Evolutionary conservation across 2,329 filamentous ascomycete species (phyloP), one percentile per base, ranked within the genome.

Genomic region (Trichoderma sp.): DNA sequence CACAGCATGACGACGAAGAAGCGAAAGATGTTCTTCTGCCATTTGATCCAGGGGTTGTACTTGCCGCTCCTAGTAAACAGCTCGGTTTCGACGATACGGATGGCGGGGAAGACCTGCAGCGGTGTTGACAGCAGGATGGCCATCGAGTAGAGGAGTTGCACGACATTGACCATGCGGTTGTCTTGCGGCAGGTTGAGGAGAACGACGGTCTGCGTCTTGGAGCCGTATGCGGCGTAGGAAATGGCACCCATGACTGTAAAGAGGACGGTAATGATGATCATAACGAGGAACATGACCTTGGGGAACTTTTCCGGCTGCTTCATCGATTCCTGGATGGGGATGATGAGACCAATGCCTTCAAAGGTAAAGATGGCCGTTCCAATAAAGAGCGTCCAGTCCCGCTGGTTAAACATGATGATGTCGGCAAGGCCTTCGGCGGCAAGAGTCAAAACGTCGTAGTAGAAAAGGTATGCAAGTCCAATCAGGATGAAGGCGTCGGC

Each of bases 301-400:
- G 96, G 94, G 81, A 99, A 99, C 80, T 97, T 95, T 75, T 91
- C 86, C 0, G 95, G 97, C 56, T 95, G 87, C 79, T 91, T 93
- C 96, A 99, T 99, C 26, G 95, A 97, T 78, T 97, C 95, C 82
- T 99, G 97, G 73, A 99, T 98, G 0, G 97, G 96, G 74, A 99
- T 98, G 81, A 99, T 97, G 63, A 99, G 89, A 14, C 96, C 97
- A 73, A 99, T 97, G 32, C 96, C 96, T 80, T 99, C 96, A 79
- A 98, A 99, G 0, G 96, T 98, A 84, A 99, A 99, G 80, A 99
- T 98, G 32, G 97, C 96, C 0, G 97, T 99, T 73, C 96, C 97
- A 77, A 99, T 99, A 81, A 99, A 98, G 5, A 99, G 87, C 0
- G 96, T 97, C 96, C 97, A 99, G 80, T 94, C 92, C 73, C 92